Evolutionary conservation across 208 protist species (phyloP), one percentile per base, ranked within the genome.

Genomic region (Trypanosoma boissoni): DNA sequence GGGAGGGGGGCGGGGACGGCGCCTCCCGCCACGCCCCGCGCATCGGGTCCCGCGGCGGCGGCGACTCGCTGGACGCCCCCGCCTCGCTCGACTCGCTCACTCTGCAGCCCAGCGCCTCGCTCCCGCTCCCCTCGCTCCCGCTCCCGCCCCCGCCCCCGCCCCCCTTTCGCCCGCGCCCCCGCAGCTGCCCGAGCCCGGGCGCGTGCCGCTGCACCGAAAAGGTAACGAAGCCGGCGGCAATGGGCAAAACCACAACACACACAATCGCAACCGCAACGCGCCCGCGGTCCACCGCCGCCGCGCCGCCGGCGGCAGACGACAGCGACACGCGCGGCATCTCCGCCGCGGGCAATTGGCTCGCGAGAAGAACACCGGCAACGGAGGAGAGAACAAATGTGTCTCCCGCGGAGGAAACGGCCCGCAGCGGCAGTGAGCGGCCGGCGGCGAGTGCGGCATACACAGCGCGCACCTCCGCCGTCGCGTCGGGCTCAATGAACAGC

Each of bases 131-230:
- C n/a, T n/a, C n/a, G n/a, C n/a, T n/a, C n/a, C n/a, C n/a, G n/a
- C n/a, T n/a, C n/a, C n/a, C n/a, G n/a, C n/a, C n/a, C n/a, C n/a
- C n/a, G n/a, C n/a, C n/a, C n/a, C n/a, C n/a, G n/a, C n/a, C n/a
- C n/a, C n/a, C 34, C 8, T 12, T 6, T 39, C 34, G 34, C 8
- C 34, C 65, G 23, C 64, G 54, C 5, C 68, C 39, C 65, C 69
- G 69, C 23, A 42, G 59, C 21, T 61, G 70, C 3, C 49, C 63
- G 26, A 90, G 68, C 24, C 55, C 69, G 0, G 83, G 83, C 28
- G 87, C 70, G 34, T 57, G 76, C 31, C 80, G 83, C 67, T 85
- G 79, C 7, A 91, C 27, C 12, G 83, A 91, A 67, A 91, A 91
- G 60, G 70, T 73, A 27, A 91, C 83, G 23, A 91, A 76, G 55